A percentile compares a stretch with the other conserved stretches of the same genome.
These are phyloP conservation scores for Xylariaceae sp. DNA, from an alignment of 2,329 filamentous ascomycete genomes.

Conservation along the genomic window DNA sequence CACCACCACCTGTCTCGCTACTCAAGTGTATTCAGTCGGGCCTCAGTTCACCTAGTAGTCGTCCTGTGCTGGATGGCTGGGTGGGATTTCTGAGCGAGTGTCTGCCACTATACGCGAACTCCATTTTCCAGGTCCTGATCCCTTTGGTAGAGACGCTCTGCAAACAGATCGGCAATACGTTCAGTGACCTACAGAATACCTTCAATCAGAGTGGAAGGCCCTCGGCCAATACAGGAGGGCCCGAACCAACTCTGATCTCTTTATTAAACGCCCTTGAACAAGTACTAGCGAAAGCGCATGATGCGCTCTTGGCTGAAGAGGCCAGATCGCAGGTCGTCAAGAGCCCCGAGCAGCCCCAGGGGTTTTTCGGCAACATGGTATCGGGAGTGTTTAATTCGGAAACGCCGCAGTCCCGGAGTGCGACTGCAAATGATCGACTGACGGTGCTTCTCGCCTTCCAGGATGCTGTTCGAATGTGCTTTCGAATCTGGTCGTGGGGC, in stretches of 20 bases:
- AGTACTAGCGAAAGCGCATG: constrained; percentile 78
- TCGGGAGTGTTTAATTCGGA: constrained; percentile 84
- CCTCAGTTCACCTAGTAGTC: constrained; percentile 65
- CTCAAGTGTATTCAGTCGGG: constrained; percentile 79
- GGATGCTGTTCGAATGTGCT: constrained; percentile 87
- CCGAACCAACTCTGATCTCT: constrained; percentile 70
- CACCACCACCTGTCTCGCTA: constrained; percentile 60
- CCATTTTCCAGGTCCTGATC: constrained; percentile 84
- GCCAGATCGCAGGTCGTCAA: constrained; percentile 60
- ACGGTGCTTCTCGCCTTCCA: constrained; percentile 96
- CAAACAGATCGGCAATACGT: constrained; percentile 64
- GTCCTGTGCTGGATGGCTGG: constrained; percentile 84
- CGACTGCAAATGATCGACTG: constrained; percentile 85
- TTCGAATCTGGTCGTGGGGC: constrained; percentile 92
- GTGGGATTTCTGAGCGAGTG: constrained; percentile 76
- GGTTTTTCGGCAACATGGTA: constrained; percentile 91
- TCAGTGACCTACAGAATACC: constrained; percentile 59
- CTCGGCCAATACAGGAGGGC: constrained; percentile 33
- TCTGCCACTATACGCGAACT: constrained; percentile 73
- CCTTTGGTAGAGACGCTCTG: constrained; percentile 88
- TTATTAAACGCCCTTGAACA: constrained; percentile 90
- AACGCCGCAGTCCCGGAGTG: constrained; percentile 64
- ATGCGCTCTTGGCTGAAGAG: constrained; percentile 71
- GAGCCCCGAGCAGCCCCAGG: constrained; percentile 73
- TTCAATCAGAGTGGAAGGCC: constrained; percentile 40